Evolutionary conservation across 305 asterid species (phyloP).

Genomic region (Andrographis paniculata): DNA sequence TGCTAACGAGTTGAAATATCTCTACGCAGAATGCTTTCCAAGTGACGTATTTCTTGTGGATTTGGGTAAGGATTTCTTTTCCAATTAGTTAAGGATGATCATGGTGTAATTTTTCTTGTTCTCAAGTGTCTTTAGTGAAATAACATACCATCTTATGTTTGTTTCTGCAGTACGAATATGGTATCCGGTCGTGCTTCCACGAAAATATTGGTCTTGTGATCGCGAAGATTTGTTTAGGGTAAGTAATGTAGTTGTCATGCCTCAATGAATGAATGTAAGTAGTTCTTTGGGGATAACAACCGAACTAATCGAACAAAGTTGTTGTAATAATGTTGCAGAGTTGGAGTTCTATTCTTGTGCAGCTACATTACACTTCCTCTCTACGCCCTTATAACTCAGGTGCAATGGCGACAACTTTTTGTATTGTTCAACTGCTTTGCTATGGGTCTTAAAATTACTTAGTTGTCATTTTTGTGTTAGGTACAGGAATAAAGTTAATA

Average conservation of each 20-base stretch:
- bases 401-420: constrained; percentile 14
- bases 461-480: background rate
- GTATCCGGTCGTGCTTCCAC: constrained; percentile 71
- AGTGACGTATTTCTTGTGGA: constrained; percentile 78
- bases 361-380: constrained; percentile 94
- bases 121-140: background rate
- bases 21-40: constrained; percentile 82
- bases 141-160: background rate
- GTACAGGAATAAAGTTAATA: no score
- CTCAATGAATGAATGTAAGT: no score
- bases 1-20: constrained; percentile 22
- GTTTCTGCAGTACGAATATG: constrained; percentile 61
- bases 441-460: background rate
- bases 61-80: constrained; percentile 53
- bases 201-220: constrained; percentile 38
- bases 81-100: background rate
- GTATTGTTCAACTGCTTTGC: background rate
- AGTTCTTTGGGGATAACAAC: no score
- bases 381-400: constrained; percentile 83
- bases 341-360: constrained; percentile 61
- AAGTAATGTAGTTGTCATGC: constrained; percentile 13
- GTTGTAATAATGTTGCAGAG: constrained; percentile 35
- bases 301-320: background rate
- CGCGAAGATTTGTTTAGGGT: constrained; percentile 68
- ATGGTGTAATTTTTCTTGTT: constrained; percentile 3